Evolutionary conservation across 2,329 filamentous ascomycete genomes (phyloP).

Genomic region (Colletotrichum filicis): DNA sequence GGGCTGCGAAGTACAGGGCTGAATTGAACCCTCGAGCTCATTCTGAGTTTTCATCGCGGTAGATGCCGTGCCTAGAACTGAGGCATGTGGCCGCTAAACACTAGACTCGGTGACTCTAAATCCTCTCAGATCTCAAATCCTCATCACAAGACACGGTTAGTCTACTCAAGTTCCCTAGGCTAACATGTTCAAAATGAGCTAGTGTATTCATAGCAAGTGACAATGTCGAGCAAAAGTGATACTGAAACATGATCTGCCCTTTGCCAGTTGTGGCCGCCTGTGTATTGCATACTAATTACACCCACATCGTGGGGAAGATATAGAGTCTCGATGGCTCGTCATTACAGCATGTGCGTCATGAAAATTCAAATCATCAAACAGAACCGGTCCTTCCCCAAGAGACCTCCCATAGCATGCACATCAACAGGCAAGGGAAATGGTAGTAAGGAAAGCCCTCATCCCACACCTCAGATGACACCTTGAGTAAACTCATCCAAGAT

Average conservation of each 20-base stretch:
- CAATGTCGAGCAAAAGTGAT: not conserved
- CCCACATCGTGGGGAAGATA: not conserved
- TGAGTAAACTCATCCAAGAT: constrained; percentile 28
- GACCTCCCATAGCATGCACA: not conserved
- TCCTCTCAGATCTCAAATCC: not conserved
- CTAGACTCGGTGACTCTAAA: not conserved
- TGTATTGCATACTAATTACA: not conserved
- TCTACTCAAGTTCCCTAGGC: not conserved
- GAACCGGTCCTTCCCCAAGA: not conserved
- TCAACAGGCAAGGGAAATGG: not conserved
- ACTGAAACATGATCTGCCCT: not conserved
- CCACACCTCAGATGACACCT: constrained; percentile 3
- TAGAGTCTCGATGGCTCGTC: not conserved
- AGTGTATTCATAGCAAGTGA: not conserved
- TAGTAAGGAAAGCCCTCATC: no score
- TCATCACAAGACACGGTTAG: not conserved
- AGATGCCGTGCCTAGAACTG: not conserved
- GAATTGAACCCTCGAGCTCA: not conserved
- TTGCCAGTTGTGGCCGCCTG: not conserved
- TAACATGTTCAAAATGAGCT: not conserved
- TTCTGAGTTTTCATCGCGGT: not conserved
- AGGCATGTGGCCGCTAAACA: not conserved
- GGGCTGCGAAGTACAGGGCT: not conserved
- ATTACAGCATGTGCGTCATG: not conserved
- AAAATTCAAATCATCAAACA: not conserved